Conservation (phyloP, 2,329 filamentous ascomycete species). For the Trichoderma harzianum region DNA sequence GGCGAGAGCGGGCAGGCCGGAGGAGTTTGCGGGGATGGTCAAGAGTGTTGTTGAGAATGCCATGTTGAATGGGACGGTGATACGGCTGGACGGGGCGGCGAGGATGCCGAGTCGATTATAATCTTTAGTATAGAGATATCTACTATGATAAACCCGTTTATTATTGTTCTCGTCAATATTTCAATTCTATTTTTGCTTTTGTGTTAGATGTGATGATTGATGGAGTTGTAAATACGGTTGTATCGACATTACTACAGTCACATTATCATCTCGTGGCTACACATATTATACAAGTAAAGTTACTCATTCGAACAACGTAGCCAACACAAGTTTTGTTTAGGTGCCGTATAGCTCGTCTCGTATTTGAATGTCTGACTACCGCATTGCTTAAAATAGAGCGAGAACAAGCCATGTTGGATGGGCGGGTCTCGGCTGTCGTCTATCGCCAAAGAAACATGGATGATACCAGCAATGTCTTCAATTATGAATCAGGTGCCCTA, state of each 20-base stretch:
- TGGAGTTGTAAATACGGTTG: not conserved
- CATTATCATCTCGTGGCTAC: not conserved
- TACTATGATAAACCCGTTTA: not conserved
- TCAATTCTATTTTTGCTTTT: not conserved
- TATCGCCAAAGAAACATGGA: not conserved
- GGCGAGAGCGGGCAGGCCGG: constrained; percentile 3
- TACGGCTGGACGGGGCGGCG: not conserved
- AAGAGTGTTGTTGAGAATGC: not conserved
- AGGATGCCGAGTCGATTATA: not conserved
- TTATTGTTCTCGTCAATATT: not conserved
- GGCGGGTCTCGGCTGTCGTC: constrained; percentile 6
- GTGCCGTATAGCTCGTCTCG: not conserved
- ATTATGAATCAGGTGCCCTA: not conserved
- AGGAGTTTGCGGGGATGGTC: constrained; percentile 5
- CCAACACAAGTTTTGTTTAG: not conserved
- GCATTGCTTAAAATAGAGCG: not conserved
- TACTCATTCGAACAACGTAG: not conserved
- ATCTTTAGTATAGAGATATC: not conserved
- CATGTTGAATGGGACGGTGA: constrained; percentile 2
- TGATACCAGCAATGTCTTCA: not conserved
- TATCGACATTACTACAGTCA: not conserved
- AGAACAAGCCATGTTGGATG: not conserved
- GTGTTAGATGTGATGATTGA: not conserved
- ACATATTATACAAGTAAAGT: not conserved
- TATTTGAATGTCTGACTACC: not conserved